Base-by-base conservation (phyloP, 176 grass and related monocot species). In the Urochloa ruziziensis region DNA sequence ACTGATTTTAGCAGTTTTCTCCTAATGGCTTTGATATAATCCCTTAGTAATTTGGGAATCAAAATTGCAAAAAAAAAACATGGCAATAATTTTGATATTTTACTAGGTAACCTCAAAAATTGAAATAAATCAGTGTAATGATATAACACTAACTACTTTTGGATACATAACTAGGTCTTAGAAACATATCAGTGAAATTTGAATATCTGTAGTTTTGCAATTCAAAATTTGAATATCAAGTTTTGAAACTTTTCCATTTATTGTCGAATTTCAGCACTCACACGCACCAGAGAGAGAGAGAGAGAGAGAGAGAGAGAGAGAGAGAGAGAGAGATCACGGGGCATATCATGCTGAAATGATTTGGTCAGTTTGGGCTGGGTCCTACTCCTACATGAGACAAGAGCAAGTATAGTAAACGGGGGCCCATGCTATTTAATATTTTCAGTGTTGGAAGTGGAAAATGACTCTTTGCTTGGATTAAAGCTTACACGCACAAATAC, bases 281-380 rank as follows among this genome's bases (percentile, higher is more conserved):
- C 15, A 63, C 33, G 37, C 59, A 80, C 27, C 33, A 43, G 47
- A 35, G 74, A 72, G 67, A 80, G 48, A 25, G 74, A 73, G 67
- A 80, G 84, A 62, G 74, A 75, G n/a, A 80, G 72, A 79, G 70
- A 70, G 59, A 81, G 57, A 73, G 53, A 78, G 30, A 75, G 60
- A 61, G 84, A 65, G 83, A 51, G 56, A 58, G 70, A 33, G 52
- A 23, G 39, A 23, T 89, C 94, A 97, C 92, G 92, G 88, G 48
- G 19, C 80, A 91, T 90, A 89, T 87, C 86, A 92, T 79, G 73
- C 29, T 75, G 82, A 74, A 86, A 94, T 94, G 59, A 84, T 89
- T 86, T 70, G 68, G 88, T 94, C 88, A 89, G 57, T 91, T 93
- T 49, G 32, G 48, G 39, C 72, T 83, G 21, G 57, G 84, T 73